phyloP scores from a whole-genome alignment of 352 stramenopile species.

The Phytophthora cryptogea region DNA sequence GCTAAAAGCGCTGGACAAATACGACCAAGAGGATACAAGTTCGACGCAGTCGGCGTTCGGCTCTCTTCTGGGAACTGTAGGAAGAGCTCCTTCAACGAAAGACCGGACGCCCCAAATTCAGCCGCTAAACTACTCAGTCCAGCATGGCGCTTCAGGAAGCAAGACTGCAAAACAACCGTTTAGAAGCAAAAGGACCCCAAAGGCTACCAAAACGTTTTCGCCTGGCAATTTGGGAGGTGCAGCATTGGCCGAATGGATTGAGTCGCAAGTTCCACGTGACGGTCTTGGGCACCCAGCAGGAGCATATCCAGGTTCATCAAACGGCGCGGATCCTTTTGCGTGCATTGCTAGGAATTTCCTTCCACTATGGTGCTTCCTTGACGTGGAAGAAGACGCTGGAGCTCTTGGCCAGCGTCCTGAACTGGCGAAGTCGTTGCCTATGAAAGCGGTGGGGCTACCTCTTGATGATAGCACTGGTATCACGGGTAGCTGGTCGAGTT shows the following conservation, averaged over 20 bases:
- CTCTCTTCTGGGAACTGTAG: conserved; percentile 26
- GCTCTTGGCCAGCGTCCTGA: conserved; percentile 16
- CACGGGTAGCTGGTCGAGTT: conserved; percentile 72
- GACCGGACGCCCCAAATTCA: conserved; percentile 14
- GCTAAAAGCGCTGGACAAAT: conserved; percentile 64
- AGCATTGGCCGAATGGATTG: conserved; percentile 51
- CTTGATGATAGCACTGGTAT: conserved; percentile 60
- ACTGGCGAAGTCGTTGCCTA: conserved; percentile 34
- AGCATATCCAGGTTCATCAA: conserved; percentile 14
- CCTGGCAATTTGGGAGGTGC: conserved; percentile 28
- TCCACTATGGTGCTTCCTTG: conserved; percentile 76
- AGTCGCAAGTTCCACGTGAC: conserved; percentile 48
- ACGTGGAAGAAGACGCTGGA: conserved; percentile 42
- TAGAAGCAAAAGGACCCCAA: conserved; percentile 17
- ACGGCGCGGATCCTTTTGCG: conserved; percentile 12
- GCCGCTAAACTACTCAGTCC: conserved; percentile 20
- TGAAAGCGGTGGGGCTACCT: conserved; percentile 69
- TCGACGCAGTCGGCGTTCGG: conserved; percentile 32
- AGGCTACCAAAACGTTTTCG: conserved; percentile 15
- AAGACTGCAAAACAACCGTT: conserved; percentile 12
- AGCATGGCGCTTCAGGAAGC: conserved; percentile 8
- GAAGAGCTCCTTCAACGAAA: conserved; percentile 22
- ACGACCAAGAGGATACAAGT: conserved; percentile 43
- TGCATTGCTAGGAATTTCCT: conserved; percentile 60
- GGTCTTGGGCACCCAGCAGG: conserved; percentile 51